phyloP scores from a whole-genome alignment of 1,284 basidiomycete genomes.

The Ceratobasidium sp. region DNA sequence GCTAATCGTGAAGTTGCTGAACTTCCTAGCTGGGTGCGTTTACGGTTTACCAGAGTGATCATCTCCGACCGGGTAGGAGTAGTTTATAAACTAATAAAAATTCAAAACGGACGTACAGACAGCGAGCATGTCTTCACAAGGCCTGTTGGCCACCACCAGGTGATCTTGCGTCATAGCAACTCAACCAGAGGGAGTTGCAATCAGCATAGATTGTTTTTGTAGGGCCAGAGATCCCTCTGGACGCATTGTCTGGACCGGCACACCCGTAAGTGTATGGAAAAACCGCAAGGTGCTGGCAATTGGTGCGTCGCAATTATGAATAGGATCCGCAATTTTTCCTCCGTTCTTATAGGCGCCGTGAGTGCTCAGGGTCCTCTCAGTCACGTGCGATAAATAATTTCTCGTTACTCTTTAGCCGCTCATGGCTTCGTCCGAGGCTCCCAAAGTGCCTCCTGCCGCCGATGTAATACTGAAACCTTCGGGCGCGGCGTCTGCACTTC shows the following conservation, averaged over 20 bases:
- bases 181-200: conserved; percentile 41
- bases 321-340: background rate
- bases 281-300: conserved; percentile 38
- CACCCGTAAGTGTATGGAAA: conserved; percentile 11
- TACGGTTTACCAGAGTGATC: conserved; percentile 43
- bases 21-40: conserved; percentile 37
- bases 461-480: conserved; percentile 26
- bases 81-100: background rate
- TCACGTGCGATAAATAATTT: conserved; percentile 28
- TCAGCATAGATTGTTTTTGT: conserved; percentile 43
- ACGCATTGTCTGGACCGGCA: conserved; percentile 41
- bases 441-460: conserved; percentile 12
- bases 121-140: background rate
- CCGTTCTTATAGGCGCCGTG: background rate
- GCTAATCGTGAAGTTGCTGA: background rate
- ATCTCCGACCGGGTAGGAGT: conserved; percentile 18
- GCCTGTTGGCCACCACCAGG: conserved; percentile 42
- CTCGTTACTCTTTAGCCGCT: background rate
- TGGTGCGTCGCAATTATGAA: conserved; percentile 39
- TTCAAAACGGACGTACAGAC: conserved; percentile 26
- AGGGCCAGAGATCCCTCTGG: conserved; percentile 27
- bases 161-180: conserved; percentile 42
- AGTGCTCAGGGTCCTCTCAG: conserved; percentile 1
- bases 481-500: conserved; percentile 56
- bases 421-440: conserved; percentile 27